phyloP scores from a whole-genome alignment of 2,329 filamentous ascomycete species.

The Ophiocordyceps camponoti-rufipedis region DNA sequence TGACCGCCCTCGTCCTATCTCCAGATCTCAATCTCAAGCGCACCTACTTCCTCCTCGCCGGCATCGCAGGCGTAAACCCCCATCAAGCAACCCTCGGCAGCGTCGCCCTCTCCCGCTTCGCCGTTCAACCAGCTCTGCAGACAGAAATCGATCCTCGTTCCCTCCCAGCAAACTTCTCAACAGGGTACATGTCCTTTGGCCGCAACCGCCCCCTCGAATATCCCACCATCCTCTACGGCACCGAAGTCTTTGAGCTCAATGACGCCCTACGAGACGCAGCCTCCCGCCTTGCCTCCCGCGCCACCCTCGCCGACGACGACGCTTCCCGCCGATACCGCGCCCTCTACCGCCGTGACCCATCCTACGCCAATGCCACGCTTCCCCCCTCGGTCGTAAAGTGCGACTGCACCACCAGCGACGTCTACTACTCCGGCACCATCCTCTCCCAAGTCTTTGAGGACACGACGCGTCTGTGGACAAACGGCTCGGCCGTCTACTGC shows the following conservation, averaged over 20 bases:
- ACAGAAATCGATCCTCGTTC: conserved; percentile 59
- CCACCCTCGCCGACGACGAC: conserved; percentile 31
- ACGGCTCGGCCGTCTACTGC: conserved; percentile 50
- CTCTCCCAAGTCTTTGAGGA: conserved; percentile 48
- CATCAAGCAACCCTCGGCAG: conserved; percentile 44
- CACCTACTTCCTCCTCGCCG: conserved; percentile 55
- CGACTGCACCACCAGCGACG: conserved; percentile 52
- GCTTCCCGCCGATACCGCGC: conserved; percentile 33
- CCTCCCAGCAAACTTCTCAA: conserved; percentile 43
- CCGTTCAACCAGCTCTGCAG: conserved; percentile 57
- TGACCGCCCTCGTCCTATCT: conserved; percentile 45
- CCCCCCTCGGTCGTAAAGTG: conserved; percentile 41
- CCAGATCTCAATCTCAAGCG: conserved; percentile 41
- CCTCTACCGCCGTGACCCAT: conserved; percentile 25
- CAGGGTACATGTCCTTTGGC: conserved; percentile 52
- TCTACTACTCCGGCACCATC: conserved; percentile 47
- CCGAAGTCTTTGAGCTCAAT: conserved; percentile 52
- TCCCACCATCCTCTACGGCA: conserved; percentile 43
- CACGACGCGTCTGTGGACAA: conserved; percentile 44
- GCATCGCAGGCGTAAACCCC: conserved; percentile 60
- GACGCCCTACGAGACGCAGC: conserved; percentile 35
- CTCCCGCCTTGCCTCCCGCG: conserved; percentile 28
- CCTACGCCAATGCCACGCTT: conserved; percentile 21
- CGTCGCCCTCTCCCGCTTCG: conserved; percentile 50
- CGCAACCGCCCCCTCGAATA: conserved; percentile 34